Base-by-base conservation (phyloP, 2,329 filamentous ascomycete species). In the Biscogniauxia mediterranea region DNA sequence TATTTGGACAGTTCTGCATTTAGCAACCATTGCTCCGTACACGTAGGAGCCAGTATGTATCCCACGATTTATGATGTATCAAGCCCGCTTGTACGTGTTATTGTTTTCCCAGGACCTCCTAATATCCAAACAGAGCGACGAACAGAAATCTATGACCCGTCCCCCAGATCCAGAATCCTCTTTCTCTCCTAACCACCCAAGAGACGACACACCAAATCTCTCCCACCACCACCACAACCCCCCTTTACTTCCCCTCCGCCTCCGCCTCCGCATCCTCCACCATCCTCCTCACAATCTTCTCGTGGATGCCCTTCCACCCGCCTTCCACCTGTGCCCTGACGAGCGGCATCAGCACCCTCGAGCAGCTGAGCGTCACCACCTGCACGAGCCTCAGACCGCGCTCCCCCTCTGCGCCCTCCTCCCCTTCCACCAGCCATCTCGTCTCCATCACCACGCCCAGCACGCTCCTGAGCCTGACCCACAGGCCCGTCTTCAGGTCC, bases 391-490 rank as follows among this genome's bases (percentile, higher is more conserved):
- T 79, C 28, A 78, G n/a, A 65, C 13, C 62, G 69, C 2, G 69
- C 73, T 60, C 20, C 56, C 64, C 6, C 69, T 74, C 17, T 11
- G 56, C 63, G 60, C 74, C 76, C 42, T 70, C 68, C 52, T 76
- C 69, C 28, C 74, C 67, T 63, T 77, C 72, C 55, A 65, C 58
- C 56, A 55, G 61, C 83, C 83, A 86, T 17, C 77, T 68, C 17
- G 83, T 83, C 70, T 86, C 83, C 77, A 86, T 80, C 2, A 81
- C 72, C 38, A 84, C 74, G 52, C 76, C 78, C 70, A 86, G 67
- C 20, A 83, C 83, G 50, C 81, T 81, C 52, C 74, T 75, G 58
- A 85, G 80, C 9, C 83, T 73, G 51, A 83, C 80, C 69, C 84
- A 85, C 6, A 83, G 67, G 19, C 84, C 28, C 84, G 26, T 71